phyloP scores from a whole-genome alignment of 2,329 filamentous ascomycete genomes.

The Zymoseptoria brevis region DNA sequence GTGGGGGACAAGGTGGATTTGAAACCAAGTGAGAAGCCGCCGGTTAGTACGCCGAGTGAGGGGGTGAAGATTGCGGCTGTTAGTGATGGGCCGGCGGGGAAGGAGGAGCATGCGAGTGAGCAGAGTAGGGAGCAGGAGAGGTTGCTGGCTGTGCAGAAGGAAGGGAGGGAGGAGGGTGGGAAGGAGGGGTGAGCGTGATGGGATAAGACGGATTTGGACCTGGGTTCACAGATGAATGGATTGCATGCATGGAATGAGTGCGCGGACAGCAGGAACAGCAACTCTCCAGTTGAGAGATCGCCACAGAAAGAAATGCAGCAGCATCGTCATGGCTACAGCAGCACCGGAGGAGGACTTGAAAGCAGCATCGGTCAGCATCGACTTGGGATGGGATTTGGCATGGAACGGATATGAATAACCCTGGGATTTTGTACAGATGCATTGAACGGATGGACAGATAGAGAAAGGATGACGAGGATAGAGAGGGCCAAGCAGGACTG shows the following conservation, averaged over 20 bases:
- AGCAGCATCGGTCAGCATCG: too few relatives aligned
- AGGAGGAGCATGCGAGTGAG: slow-evolving; percentile 26
- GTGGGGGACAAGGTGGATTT: slow-evolving; percentile 28
- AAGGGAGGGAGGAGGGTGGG: slow-evolving; percentile 1
- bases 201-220: neutral
- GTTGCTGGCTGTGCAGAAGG: slow-evolving; percentile 20
- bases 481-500: neutral
- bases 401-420: neutral
- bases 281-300: too few relatives aligned
- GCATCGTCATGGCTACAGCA: too few relatives aligned
- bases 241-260: too few relatives aligned
- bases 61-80: slow-evolving; percentile 27
- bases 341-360: too few relatives aligned
- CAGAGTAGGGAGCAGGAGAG: slow-evolving; percentile 29
- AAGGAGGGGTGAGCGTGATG: neutral
- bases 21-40: slow-evolving; percentile 21
- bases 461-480: neutral
- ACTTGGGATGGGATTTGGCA: too few relatives aligned
- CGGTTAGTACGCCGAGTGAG: slow-evolving; percentile 17
- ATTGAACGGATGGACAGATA: neutral
- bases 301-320: too few relatives aligned
- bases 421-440: neutral
- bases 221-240: too few relatives aligned
- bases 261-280: too few relatives aligned
- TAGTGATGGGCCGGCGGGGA: slow-evolving; percentile 26